Base-by-base conservation (phyloP, 345 rosid species). In the Dovyalis caffra region DNA sequence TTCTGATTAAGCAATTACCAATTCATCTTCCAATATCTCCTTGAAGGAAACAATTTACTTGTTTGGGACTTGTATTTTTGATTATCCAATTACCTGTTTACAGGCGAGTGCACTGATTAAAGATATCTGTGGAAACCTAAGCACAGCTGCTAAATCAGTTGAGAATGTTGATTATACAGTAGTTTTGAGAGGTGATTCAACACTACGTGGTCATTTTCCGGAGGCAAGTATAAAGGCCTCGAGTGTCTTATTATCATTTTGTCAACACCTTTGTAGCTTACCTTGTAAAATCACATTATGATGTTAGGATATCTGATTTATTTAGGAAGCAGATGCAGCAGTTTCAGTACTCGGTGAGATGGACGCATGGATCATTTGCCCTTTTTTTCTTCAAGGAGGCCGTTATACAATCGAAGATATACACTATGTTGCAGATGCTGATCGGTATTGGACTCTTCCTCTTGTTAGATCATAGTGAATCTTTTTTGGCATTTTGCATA, bases 331-430 rank as follows among this genome's bases (percentile, higher is more conserved):
- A 60, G 95, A 95, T 83, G 95, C 97, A 73, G 97, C 87, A 80
- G 87, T 86, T 82, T 92, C 99, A 23, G 83, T 90, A 71, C 86
- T 95, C 64, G 99, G 97, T 69, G 89, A 95, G 83, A 86, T 95
- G 90, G 99, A 95, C 64, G 88, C 95, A 11, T 95, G 97, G 97
- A 95, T 95, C 71, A 84, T 95, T 76, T 95, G 97, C 83, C 99
- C 99, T 11, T 95, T 95, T 82, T 95, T 95, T 68, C 95, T 92
- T 82, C 99, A 95, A 87, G 99, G 97, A 81, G 99, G 97, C 73
- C 97, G 99, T 60, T 92, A 90, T 80, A 95, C 99, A 62, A 88
- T 92, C 58, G 81, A 86, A 74, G 97, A 95, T 75, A 78, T 91
- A 75, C 99, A 95, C 76, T 95, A 92, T 83, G 99, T 95, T 82